Base-by-base conservation (phyloP, 495 filamentous ascomycete genomes). In the Friedmanniomyces simplex region DNA sequence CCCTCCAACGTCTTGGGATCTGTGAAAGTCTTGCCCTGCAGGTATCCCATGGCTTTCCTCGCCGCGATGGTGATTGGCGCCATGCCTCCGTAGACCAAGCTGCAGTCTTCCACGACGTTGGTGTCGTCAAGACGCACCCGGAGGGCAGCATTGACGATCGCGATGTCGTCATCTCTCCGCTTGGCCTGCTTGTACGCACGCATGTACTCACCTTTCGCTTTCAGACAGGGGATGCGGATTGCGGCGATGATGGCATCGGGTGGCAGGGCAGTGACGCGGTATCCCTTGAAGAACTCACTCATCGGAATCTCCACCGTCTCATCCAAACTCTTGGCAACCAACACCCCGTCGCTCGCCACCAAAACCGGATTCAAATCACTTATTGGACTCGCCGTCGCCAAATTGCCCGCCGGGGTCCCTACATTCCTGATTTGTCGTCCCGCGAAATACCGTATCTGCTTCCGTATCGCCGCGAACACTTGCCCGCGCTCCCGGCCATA, bases 341-440 rank as follows among this genome's bases (percentile, higher is more conserved):
- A 65, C 1, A 83, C 78, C 11, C 88, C 86, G 62, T 90, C 88
- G 4, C 88, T 82, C 4, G 91, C 91, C 63, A 97, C 83, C 49
- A 98, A 86, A 0, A 96, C 89, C 0, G 93, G 93, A 66, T 98
- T 98, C 36, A 98, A 71, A 74, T 98, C 93, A 0, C 91, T 96
- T 34, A 97, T 98, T 1, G 93, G 93, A 37, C 89, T 95, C 1
- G 93, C 93, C 1, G 93, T 98, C 7, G 89, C 91, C 57, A 98
- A 70, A 66, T 98, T 98, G 36, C 93, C 93, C 20, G 91, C 93
- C 1, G 91, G 93, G 1, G 93, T 96, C 18, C 91, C 93, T 26
- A 96, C 93, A 70, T 98, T 98, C 55, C 93, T 77, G 66, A 98
- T 98, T 67, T 98, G 93, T 51, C 93, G 74, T 54, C 93, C 93